Evolutionary conservation across 1,139 yeast genomes (phyloP), one percentile per base, ranked within the genome.

Genomic region (Yamadazyma triangularis): DNA sequence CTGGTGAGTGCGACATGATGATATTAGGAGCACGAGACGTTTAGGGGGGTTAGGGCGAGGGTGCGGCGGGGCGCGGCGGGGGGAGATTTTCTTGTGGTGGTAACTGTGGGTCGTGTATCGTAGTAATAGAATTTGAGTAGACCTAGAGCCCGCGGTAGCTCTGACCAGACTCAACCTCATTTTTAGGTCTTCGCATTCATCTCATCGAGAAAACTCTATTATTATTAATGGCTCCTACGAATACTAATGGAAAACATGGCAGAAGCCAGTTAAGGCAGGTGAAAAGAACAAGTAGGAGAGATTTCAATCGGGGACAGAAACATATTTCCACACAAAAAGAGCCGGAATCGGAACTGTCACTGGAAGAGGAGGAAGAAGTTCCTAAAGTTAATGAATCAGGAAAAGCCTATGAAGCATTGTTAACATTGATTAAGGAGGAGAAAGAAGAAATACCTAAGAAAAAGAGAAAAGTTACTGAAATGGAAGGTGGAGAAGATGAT

Each of bases 371-470:
- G 9, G 47, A 36, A 4, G 47, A 36, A 4, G 45, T 34, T 9
- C 51, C 45, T 11, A 50, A 37, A 28, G 24, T 11, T 28, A 33
- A 10, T 5, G 57, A 53, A 27, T 51, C 53, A 33, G 66, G 67
- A 7, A 64, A 70, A 50, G 91, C 93, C 0, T 86, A 86, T 51
- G 73, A 76, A 45, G 95, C 95, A 0, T 61, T 88, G 32, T 59
- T 88, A 50, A 81, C 93, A 0, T 66, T 86, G 32, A 63, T 87
- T 36, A 70, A 70, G 29, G 57, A 47, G 3, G 47, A 38, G 11
- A 53, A 40, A 8, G 54, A 45, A 4, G 63, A 53, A 15, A 58
- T 57, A 4, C 58, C 15, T 47, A 44, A 18, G 57, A 45, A 4
- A 52, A 47, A 13, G 33, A 21, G 11, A 7, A 22, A 29, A 19